These are phyloP conservation scores for Chaetomium sp. DNA, from an alignment of 2,329 filamentous ascomycete genomes.

Conservation along the genomic window DNA sequence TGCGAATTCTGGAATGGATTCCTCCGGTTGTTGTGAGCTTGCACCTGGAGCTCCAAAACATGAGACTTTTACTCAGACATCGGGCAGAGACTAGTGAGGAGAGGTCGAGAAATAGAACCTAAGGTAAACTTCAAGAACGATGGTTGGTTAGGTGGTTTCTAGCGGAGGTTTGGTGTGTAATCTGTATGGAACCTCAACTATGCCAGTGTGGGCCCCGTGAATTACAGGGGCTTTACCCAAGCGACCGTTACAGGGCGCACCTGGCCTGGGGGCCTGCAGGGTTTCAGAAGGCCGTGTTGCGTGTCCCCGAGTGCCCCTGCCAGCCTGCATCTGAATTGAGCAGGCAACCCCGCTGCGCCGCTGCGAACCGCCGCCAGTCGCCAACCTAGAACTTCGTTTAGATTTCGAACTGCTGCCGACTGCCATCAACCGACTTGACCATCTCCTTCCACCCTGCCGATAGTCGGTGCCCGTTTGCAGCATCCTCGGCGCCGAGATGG, in stretches of 20 bases:
- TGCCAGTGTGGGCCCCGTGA: not conserved
- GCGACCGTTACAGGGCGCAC: conserved; percentile 14
- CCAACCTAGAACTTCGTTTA: conserved; percentile 25
- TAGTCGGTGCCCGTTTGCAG: conserved; percentile 26
- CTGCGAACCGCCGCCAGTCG: conserved; percentile 24
- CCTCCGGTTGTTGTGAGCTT: too few species aligned
- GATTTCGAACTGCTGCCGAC: conserved; percentile 24
- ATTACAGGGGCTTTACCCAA: conserved; percentile 20
- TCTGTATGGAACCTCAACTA: not conserved
- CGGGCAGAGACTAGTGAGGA: not conserved
- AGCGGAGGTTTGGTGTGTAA: not conserved
- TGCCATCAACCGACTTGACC: conserved; percentile 19
- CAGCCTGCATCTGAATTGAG: conserved; percentile 17
- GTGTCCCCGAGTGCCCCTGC: conserved; percentile 9
- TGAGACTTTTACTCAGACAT: not conserved
- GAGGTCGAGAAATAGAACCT: not conserved
- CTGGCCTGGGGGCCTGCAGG: conserved; percentile 11
- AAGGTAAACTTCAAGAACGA: not conserved
- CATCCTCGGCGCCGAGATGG: conserved; percentile 65
- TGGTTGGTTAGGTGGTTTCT: not conserved
- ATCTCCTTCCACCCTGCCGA: conserved; percentile 26
- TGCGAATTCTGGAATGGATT: not conserved
- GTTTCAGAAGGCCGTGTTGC: conserved; percentile 20
- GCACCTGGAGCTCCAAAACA: not conserved
- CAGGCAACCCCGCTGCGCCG: conserved; percentile 30